Evolutionary conservation across 805 yeast species (phyloP).

Genomic region (Cyberlindnera euphorbiiphila): DNA sequence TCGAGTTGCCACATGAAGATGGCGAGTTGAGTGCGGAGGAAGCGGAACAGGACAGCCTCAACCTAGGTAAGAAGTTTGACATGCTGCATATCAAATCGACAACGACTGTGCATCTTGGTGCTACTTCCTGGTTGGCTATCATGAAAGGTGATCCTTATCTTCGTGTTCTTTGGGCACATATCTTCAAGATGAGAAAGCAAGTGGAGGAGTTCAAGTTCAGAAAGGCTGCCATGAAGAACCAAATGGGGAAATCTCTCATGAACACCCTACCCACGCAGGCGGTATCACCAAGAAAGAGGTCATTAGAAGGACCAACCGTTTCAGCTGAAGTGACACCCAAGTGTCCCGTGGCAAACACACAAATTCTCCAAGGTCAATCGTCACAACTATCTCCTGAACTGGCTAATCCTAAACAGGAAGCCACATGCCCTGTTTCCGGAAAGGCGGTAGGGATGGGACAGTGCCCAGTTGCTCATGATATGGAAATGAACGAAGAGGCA

Average conservation of each 20-base stretch:
- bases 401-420: conserved; percentile 11
- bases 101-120: conserved; percentile 43
- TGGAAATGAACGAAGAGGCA: conserved; percentile 6
- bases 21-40: conserved; percentile 1
- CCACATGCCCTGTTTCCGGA: conserved; percentile 23
- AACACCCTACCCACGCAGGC: too few species aligned
- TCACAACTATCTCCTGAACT: conserved; percentile 2
- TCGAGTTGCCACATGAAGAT: neutral
- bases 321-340: too few species aligned
- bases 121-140: conserved; percentile 56
- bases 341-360: conserved; percentile 28
- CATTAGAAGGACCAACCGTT: too few species aligned
- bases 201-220: conserved; percentile 26
- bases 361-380: conserved; percentile 2
- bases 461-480: conserved; percentile 26
- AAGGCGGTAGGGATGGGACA: conserved; percentile 13
- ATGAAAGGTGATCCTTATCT: conserved; percentile 57
- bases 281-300: too few species aligned
- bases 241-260: neutral
- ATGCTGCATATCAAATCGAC: conserved; percentile 41
- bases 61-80: conserved; percentile 40
- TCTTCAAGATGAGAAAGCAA: conserved; percentile 39
- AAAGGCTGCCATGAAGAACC: conserved; percentile 3
- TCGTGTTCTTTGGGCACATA: conserved; percentile 50
- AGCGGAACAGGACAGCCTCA: conserved; percentile 26